Evolutionary conservation across 305 asterid genomes (phyloP), one percentile per base, ranked within the genome.

Genomic region (Fraxinus xanthoxyloides): DNA sequence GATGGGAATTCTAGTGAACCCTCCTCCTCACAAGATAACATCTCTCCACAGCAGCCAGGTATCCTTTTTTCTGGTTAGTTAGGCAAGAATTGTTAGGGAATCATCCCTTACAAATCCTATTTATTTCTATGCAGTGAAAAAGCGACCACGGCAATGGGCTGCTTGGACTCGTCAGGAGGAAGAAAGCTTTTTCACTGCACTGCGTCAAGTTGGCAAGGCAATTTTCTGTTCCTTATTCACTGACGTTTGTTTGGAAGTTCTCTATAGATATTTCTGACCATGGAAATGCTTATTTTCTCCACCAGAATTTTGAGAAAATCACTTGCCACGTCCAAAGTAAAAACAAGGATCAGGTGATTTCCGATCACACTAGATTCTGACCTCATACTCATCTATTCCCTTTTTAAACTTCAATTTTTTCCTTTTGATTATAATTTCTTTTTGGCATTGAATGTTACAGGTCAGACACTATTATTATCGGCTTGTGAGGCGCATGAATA

Each of bases 151-250:
- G 51, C 98, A 92, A 87, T 96, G 99, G 99, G 98, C 99, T 90
- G 99, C 99, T 84, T 96, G 99, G 99, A 96, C 99, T 61, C 98
- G 97, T 77, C 95, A 94, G 82, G 99, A 96, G 88, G 99, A 94
- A 88, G 98, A 96, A 87, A 92, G 95, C 79, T 96, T 96, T 85
- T 96, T 96, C 82, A 85, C 91, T 81, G 99, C 98, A 72, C 85
- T 96, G 81, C 98, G 98, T 80, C 99, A 91, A 90, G 97, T 94
- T 91, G 98, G 99, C 86, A 96, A 96, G 98, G 99, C 87, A 89
- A 89, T 81, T 34, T 61, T 67, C 77, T 81, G 79, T 84, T 63
- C 30, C 82, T 35, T 51, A 65, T 82, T 19, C 46, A 72, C 75
- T 19, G 72, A 35, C 80, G 61, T 82, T 63, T 36, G 26, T 75